Evolutionary conservation across 805 yeast genomes (phyloP), one percentile per base, ranked within the genome.

Genomic region (Starmerella cellae): DNA sequence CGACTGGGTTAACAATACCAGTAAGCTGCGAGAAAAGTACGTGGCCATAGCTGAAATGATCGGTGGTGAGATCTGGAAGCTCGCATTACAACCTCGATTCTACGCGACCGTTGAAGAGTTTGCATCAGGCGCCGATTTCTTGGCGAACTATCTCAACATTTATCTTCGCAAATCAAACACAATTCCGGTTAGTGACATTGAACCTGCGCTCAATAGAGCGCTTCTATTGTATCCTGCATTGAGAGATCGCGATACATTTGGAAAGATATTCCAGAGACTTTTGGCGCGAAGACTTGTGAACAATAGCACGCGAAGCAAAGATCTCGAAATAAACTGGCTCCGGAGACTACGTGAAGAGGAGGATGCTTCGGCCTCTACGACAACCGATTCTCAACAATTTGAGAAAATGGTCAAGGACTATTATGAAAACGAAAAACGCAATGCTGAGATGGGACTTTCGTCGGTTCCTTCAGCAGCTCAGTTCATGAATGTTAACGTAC

Each of bases 351-450:
- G 37, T 14, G 43, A 35, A 11, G 42, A 30, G 18, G 43, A 41
- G 13, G 32, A 36, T 56, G 26, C 17, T 3, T 9, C 26, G 4
- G 16, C 34, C 19, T 16, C 21, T 21, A 31, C 34, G 14, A 16
- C 34, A 4, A 31, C 34, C 10, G 36, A 33, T 26, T 19, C 36
- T 10, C 34, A n/a, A 22, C 39, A 84, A 59, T 82, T 88, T 61
- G 82, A 94, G 17, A 81, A 83, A 55, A 91, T 91, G 98, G 84
- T 91, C 60, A 79, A 78, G 56, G 96, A 88, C 63, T 82, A 88
- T 68, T 75, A 82, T 53, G 73, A 84, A 3, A 4, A 23, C 26
- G 36, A 20, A 5, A 5, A 19, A 14, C 26, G 26, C 16, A 17
- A 16, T 16, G 6, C 10, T n/a, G 26, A 19, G 5, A 11, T 21